Base-by-base conservation (phyloP, 1,284 basidiomycete genomes). In the Rhodotorula sp. region DNA sequence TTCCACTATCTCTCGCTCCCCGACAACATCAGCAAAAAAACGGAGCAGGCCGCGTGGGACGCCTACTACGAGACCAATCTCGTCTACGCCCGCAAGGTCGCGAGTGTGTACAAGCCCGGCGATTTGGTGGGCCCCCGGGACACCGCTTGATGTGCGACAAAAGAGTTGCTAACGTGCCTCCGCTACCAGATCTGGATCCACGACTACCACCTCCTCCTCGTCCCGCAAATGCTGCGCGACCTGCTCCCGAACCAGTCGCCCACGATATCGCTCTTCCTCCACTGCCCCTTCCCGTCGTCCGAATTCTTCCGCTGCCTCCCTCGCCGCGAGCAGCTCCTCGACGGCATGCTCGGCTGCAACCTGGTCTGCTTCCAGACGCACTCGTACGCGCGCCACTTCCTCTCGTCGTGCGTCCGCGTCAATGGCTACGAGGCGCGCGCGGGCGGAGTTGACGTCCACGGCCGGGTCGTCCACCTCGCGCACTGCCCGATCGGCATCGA, bases 401-500 rank as follows among this genome's bases (percentile, higher is more conserved):
- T 89, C 51, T 94, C 92, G 11, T 91, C 91, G 3, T 98, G 95
- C 80, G 90, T 98, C 71, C 89, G 95, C 34, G 94, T 99, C 13
- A 94, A 92, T 80, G 95, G 95, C 5, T 94, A 93, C 82, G 96
- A 99, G 79, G 89, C 90, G 4, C 89, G 89, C 0, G 81, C 88
- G 6, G 80, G 80, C 32, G 92, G 94, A 1, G 94, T 98, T 72
- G 94, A 97, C 74, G 88, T 90, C 51, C 89, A 91, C 74, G 95
- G 95, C 1, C 90, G 91, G 77, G 86, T 92, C 64, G 90, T 91
- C 0, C 85, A 88, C 36, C 89, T 99, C 66, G 86, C 86, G 70
- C 92, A 98, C 81, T 96, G 92, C 79, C 93, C 95, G 0, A 96
- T 99, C 59, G 96, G 96, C n/a, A 89, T 99, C 73, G 95, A 99